Base-by-base conservation (phyloP, 73 alveolate species). In the Diophrys sp. region DNA sequence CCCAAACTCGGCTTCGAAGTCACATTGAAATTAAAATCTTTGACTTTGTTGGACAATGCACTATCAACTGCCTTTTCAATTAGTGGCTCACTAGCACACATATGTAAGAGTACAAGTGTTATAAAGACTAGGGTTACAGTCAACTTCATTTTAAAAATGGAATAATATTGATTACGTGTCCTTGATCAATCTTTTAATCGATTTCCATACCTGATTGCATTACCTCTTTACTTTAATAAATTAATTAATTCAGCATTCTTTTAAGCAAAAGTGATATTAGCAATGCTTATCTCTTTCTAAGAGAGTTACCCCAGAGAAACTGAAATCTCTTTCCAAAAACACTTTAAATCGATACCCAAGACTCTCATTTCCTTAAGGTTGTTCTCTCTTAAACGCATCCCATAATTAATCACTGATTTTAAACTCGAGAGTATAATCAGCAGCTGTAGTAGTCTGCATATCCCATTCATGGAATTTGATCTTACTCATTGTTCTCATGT, bases 201-300 rank as follows among this genome's bases (percentile, higher is more conserved):
- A n/a, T n/a, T n/a, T n/a, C n/a, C n/a, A n/a, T n/a, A n/a, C n/a
- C n/a, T n/a, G n/a, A n/a, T n/a, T n/a, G 74, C 80, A 0, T 34
- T 28, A 0, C 92, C 92, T 70, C 92, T 24, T 56, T 70, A 11
- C 27, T 57, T 77, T 0, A 84, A 69, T 24, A 71, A 31, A 18
- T 71, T 54, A 24, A 84, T 84, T 31, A 84, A 53, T 28, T 74
- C 27, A 24, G 32, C 71, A 56, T 84, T 84, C 28, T 78, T 30
- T 32, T 53, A 84, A 1, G 92, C 75, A 55, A 78, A 84, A 29
- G 82, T 28, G 53, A 84, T 84, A 18, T 84, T 83, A 14, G 92
- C 92, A n/a, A 84, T 71, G 32, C 44, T 56, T 33, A 62, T 75
- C 75, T 23, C 29, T 33, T 2, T 34, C n/a, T n/a, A n/a, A n/a